These are phyloP conservation scores for Wickerhamiella slavikovae DNA, from an alignment of 805 yeast species.

Conservation along the genomic window DNA sequence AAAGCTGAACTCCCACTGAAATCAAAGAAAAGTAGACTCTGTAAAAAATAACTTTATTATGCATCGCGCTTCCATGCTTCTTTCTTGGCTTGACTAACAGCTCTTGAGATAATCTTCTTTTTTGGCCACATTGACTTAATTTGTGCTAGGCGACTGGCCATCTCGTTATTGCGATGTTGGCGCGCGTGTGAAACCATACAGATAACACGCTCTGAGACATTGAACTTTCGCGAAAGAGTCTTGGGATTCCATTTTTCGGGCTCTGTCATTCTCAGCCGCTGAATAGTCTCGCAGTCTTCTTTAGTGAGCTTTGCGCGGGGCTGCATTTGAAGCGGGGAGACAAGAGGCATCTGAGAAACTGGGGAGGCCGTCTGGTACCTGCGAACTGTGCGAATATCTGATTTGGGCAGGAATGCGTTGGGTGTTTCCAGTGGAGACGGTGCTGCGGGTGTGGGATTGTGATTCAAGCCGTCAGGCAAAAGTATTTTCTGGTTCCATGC, in stretches of 20 bases:
- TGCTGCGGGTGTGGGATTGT: slow-evolving; percentile 45
- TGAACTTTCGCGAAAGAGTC: slow-evolving; percentile 37
- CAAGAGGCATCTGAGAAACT: slow-evolving; percentile 19
- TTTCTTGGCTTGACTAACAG: slow-evolving; percentile 38
- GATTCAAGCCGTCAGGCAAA: slow-evolving; percentile 37
- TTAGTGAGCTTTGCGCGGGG: slow-evolving; percentile 36
- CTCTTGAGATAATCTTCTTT: slow-evolving; percentile 27
- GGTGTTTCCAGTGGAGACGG: slow-evolving; percentile 41
- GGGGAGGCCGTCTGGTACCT: slow-evolving; percentile 12
- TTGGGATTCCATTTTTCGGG: slow-evolving; percentile 46
- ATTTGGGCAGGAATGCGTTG: slow-evolving; percentile 39
- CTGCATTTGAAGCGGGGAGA: slow-evolving; percentile 16
- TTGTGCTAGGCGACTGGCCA: slow-evolving; percentile 25
- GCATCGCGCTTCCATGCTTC: slow-evolving; percentile 44
- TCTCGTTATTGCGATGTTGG: slow-evolving; percentile 22
- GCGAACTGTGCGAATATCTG: slow-evolving; percentile 32
- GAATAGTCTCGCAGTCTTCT: slow-evolving; percentile 36
- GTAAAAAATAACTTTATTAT: slow-evolving; percentile 6
- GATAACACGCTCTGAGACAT: slow-evolving; percentile 31
- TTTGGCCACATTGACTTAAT: slow-evolving; percentile 32
- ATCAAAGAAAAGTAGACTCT: too few relatives aligned
- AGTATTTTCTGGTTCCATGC: slow-evolving; percentile 42
- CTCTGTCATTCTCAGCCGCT: slow-evolving; percentile 30
- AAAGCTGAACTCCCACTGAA: too few relatives aligned
- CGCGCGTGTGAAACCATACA: slow-evolving; percentile 27